Conservation (phyloP, 805 yeast species). For the Candida ovalis region DNA sequence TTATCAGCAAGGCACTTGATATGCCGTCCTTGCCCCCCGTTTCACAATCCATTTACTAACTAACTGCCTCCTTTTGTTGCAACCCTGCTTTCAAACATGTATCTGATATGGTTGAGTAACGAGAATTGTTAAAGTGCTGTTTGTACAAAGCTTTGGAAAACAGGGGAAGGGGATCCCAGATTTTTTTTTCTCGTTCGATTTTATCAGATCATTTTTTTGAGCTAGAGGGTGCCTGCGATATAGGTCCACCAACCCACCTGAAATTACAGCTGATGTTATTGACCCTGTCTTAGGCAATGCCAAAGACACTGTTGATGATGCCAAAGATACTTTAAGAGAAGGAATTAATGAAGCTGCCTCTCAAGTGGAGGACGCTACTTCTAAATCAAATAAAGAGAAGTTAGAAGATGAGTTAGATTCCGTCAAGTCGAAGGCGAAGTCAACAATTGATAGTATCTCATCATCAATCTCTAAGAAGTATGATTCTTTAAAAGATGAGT, state of each 20-base stretch:
- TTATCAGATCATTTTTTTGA: too few relatives aligned
- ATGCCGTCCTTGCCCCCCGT: too few relatives aligned
- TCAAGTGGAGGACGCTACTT: slow-evolving; percentile 10
- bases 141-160: too few relatives aligned
- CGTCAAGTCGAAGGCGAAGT: slow-evolving; percentile 12
- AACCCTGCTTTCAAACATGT: too few relatives aligned
- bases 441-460: slow-evolving; percentile 13
- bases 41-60: too few relatives aligned
- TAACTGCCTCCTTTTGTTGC: too few relatives aligned
- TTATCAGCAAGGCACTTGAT: too few relatives aligned
- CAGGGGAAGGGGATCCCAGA: too few relatives aligned
- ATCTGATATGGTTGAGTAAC: too few relatives aligned
- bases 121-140: too few relatives aligned
- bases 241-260: neutral
- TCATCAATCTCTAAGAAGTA: slow-evolving; percentile 9
- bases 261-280: neutral
- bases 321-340: slow-evolving; percentile 2
- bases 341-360: neutral
- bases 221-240: too few relatives aligned
- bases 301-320: slow-evolving; percentile 13
- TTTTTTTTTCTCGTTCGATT: too few relatives aligned
- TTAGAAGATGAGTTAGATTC: slow-evolving; percentile 16
- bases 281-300: slow-evolving; percentile 1
- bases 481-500: slow-evolving; percentile 18
- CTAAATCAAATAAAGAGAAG: slow-evolving; percentile 5